Evolutionary conservation across 768 basidiomycete species (phyloP), one percentile per base, ranked within the genome.

Genomic region (Baorangia bicolor): DNA sequence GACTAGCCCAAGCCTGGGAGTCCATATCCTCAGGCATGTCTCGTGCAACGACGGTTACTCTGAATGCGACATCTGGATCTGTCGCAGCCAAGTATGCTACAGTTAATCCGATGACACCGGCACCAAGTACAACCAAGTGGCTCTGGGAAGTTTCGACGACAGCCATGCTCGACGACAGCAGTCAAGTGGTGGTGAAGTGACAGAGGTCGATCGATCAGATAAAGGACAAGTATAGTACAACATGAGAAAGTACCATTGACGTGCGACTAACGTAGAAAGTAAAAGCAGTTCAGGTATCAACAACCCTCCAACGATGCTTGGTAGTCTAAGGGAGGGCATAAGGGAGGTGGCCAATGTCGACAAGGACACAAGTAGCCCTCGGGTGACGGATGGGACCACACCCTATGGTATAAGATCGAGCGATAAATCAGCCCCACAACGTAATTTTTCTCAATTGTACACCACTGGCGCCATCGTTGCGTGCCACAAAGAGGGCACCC

Each of bases 1-100:
- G 81, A 51, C 77, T 80, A 10, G 79, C 72, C 69, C 77, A 81
- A 5, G 71, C 76, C 49, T 78, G 77, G 4, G 78, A 80, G 42
- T 69, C 69, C 60, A 64, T 67, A 41, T 71, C 67, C 42, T 69
- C 59, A 2, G 73, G 72, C 68, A 75, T 74, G 51, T 75, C 74
- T 51, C 73, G 64, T 44, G 74, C 74, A 5, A 75, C 59, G 40
- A 75, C 57, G 0, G 69, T 71, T 6, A 73, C 38, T 16, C 21
- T 57, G 52, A 67, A 64, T 4, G 56, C 2, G n/a, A 40, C 47
- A 38, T 56, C 47, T 37, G 57, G 54, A 37, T 69, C 66, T 48
- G 61, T 65, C 7, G 66, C 53, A 23, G 70, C 69, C 34, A 64
- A 40, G 35, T 74, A 75, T 18, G 75, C 76, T 9, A 73, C 63